These are phyloP conservation scores for Vigna nakashimae DNA, from an alignment of 306 rosid species.

Conservation along the genomic window DNA sequence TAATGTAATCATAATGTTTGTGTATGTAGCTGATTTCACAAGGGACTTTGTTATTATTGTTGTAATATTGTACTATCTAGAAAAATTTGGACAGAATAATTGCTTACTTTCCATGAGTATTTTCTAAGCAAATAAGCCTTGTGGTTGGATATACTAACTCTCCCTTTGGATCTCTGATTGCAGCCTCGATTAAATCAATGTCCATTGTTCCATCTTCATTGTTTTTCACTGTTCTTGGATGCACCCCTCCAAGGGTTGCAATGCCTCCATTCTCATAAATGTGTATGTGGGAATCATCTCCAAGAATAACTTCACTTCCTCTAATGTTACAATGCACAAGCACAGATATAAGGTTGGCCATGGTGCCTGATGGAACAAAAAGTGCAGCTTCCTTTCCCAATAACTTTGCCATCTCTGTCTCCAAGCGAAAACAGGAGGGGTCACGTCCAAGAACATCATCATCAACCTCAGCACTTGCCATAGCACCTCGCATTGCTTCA, in stretches of 20 bases:
- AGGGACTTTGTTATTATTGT: background rate
- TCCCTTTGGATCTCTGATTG: conserved; percentile 73
- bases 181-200: conserved; percentile 68
- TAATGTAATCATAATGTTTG: no score
- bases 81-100: background rate
- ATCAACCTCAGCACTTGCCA: conserved; percentile 82
- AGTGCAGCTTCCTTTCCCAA: conserved; percentile 84
- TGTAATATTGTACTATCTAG: background rate
- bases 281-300: conserved; percentile 86
- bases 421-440: conserved; percentile 73
- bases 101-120: conserved; percentile 88
- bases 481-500: conserved; percentile 77
- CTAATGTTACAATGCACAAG: conserved; percentile 89
- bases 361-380: conserved; percentile 93
- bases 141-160: conserved; percentile 80
- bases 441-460: conserved; percentile 80
- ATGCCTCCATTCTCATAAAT: conserved; percentile 92
- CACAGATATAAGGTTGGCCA: conserved; percentile 91
- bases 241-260: conserved; percentile 88
- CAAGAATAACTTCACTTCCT: conserved; percentile 94
- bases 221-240: conserved; percentile 77
- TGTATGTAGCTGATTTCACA: no score
- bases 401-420: conserved; percentile 75
- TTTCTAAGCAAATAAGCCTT: conserved; percentile 95
- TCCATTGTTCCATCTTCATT: conserved; percentile 93